Evolutionary conservation across 2,329 filamentous ascomycete genomes (phyloP).

Genomic region (Plectosphaerella sp.): DNA sequence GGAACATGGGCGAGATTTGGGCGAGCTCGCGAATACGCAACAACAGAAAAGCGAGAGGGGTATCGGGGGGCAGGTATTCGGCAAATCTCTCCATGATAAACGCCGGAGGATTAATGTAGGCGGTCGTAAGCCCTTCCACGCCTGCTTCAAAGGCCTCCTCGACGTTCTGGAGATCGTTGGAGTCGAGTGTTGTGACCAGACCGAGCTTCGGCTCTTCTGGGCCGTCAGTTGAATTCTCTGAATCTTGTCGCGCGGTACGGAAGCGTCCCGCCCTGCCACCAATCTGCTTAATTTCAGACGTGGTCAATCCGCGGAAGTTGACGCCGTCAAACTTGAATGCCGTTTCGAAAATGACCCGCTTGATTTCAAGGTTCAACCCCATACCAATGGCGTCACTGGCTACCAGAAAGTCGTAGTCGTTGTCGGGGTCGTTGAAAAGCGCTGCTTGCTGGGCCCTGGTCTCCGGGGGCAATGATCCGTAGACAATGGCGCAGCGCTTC

Average conservation of each 20-base stretch:
- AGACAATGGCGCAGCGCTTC: conserved; percentile 83
- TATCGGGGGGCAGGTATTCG: conserved; percentile 73
- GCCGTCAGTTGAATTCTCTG: conserved; percentile 8
- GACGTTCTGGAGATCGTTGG: conserved; percentile 62
- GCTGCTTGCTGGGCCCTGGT: conserved; percentile 87
- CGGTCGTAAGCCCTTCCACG: conserved; percentile 61
- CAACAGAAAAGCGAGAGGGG: conserved; percentile 80
- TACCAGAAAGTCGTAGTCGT: conserved; percentile 91
- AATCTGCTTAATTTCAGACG: conserved; percentile 90
- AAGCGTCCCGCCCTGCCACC: conserved; percentile 88
- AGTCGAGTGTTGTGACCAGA: conserved; percentile 73
- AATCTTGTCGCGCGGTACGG: conserved; percentile 62
- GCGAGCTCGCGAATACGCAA: conserved; percentile 69
- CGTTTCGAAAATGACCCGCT: conserved; percentile 82
- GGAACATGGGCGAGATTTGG: conserved; percentile 60
- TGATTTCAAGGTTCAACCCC: conserved; percentile 91
- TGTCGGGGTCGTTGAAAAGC: conserved; percentile 91
- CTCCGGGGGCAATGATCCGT: conserved; percentile 87
- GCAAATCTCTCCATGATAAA: conserved; percentile 71
- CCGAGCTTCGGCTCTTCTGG: conserved; percentile 49
- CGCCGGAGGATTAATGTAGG: conserved; percentile 71
- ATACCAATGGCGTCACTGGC: conserved; percentile 97
- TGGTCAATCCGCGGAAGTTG: conserved; percentile 51
- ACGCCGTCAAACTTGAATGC: conserved; percentile 67
- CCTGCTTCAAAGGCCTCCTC: conserved; percentile 57